Conservation (phyloP, 352 stramenopile species). For the Pythium scleroteichum region DNA sequence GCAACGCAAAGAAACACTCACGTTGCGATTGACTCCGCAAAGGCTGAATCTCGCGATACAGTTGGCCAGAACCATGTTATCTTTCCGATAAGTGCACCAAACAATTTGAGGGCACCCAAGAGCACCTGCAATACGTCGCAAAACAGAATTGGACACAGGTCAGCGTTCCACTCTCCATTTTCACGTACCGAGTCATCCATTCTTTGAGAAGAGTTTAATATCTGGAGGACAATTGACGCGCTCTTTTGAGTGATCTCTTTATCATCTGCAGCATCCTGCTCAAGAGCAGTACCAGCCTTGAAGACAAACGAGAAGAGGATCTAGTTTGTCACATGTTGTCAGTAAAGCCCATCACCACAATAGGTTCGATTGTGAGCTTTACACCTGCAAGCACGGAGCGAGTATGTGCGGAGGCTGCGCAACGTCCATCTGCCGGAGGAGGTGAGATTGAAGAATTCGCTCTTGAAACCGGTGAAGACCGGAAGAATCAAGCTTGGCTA, state of each 20-base stretch:
- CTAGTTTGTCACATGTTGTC: no score
- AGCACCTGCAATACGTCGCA: slow-evolving; percentile 34
- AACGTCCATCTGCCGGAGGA: background rate
- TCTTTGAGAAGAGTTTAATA: background rate
- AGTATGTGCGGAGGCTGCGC: slow-evolving; percentile 4
- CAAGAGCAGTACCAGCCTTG: slow-evolving; percentile 31
- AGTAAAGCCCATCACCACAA: no score
- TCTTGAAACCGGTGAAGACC: slow-evolving; percentile 1
- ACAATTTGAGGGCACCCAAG: slow-evolving; percentile 60
- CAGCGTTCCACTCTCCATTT: background rate
- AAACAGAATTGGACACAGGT: slow-evolving; percentile 20
- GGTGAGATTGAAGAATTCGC: background rate
- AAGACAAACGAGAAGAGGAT: slow-evolving; percentile 54
- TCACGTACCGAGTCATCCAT: slow-evolving; percentile 2
- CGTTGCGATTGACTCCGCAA: slow-evolving; percentile 8
- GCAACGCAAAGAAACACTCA: slow-evolving; percentile 11
- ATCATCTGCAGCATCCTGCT: background rate
- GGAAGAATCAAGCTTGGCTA: slow-evolving; percentile 6
- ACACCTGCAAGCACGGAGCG: slow-evolving; percentile 23
- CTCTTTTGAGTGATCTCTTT: background rate
- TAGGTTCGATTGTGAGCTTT: no score
- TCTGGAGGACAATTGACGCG: background rate
- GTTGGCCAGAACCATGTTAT: slow-evolving; percentile 38
- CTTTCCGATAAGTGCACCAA: slow-evolving; percentile 56
- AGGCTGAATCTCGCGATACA: background rate